Percentiles rank a stretch among this genome's conserved stretches.
Evolutionary conservation across 108 stramenopile species (phyloP).

Genomic region (Cyclostephanos tholiformis): DNA sequence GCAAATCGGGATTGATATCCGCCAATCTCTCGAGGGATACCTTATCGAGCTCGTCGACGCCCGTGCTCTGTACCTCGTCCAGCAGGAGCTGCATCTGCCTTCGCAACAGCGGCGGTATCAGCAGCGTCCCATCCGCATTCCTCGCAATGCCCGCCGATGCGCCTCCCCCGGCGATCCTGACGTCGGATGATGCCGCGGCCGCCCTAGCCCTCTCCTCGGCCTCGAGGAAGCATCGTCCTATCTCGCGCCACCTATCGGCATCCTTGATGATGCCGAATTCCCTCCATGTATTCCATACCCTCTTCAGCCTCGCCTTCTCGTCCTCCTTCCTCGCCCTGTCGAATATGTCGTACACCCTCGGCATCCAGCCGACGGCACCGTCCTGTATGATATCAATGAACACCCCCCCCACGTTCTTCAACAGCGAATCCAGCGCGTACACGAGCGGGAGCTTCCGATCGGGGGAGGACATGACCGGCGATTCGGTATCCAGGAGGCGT

Average conservation of each 20-base stretch:
- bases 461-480: constrained; percentile 19
- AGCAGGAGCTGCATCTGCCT: constrained; percentile 79
- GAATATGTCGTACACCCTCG: constrained; percentile 63
- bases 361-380: constrained; percentile 74
- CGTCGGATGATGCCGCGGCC: constrained; percentile 22
- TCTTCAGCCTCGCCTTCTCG: constrained; percentile 60
- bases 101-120: constrained; percentile 55
- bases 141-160: constrained; percentile 11
- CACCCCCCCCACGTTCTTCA: constrained; percentile 81
- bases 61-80: constrained; percentile 78
- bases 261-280: constrained; percentile 57
- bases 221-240: constrained; percentile 67
- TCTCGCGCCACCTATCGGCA: constrained; percentile 58
- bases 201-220: constrained; percentile 26
- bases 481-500: constrained; percentile 47
- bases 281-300: constrained; percentile 83
- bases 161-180: constrained; percentile 2
- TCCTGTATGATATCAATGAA: constrained; percentile 69
- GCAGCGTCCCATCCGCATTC: constrained; percentile 61
- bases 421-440: constrained; percentile 78
- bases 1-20: constrained; percentile 74
- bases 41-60: constrained; percentile 79
- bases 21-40: constrained; percentile 85
- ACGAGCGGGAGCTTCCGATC: constrained; percentile 78
- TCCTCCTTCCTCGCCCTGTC: constrained; percentile 43